Conservation (phyloP, 257 asterid species). For the Petunia axillaris region DNA sequence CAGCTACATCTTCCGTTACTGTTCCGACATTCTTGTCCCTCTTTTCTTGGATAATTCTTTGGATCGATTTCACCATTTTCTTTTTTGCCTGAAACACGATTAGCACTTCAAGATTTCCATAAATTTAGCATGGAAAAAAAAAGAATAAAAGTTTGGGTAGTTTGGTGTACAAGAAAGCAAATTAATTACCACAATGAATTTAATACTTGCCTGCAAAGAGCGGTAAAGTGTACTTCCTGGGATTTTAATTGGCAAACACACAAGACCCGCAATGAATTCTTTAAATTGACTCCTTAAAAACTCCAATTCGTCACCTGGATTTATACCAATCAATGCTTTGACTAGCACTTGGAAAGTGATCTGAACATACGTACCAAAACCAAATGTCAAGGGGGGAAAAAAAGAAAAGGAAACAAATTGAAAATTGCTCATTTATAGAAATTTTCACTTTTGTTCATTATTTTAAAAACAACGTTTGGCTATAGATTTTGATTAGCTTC, state of each 20-base stretch:
- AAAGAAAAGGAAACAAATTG: no score
- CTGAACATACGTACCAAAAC: slow-evolving; percentile 36
- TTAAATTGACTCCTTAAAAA: slow-evolving; percentile 71
- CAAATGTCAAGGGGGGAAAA: no score
- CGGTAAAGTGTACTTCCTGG: slow-evolving; percentile 86
- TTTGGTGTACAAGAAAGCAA: not conserved
- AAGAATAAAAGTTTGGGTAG: no score
- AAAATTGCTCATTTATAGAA: not conserved
- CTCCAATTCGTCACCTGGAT: slow-evolving; percentile 71
- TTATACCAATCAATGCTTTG: slow-evolving; percentile 78
- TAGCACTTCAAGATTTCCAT: no score
- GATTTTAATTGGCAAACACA: slow-evolving; percentile 78
- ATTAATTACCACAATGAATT: not conserved
- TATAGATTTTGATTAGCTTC: no score
- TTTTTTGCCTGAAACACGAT: slow-evolving; percentile 56
- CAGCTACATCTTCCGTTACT: slow-evolving; percentile 62
- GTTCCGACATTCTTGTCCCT: slow-evolving; percentile 28
- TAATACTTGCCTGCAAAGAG: slow-evolving; percentile 69
- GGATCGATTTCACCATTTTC: slow-evolving; percentile 71
- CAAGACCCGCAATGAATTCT: slow-evolving; percentile 88
- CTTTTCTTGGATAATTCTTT: slow-evolving; percentile 60
- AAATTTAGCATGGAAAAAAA: no score
- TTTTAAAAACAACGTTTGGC: no score
- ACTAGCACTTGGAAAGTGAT: slow-evolving; percentile 85
- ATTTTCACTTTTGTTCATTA: no score